A percentile compares a stretch with the other conserved stretches of the same genome.
Evolutionary conservation across 78 protist species (phyloP).

Genomic region (Dictyostelium firmibasis): DNA sequence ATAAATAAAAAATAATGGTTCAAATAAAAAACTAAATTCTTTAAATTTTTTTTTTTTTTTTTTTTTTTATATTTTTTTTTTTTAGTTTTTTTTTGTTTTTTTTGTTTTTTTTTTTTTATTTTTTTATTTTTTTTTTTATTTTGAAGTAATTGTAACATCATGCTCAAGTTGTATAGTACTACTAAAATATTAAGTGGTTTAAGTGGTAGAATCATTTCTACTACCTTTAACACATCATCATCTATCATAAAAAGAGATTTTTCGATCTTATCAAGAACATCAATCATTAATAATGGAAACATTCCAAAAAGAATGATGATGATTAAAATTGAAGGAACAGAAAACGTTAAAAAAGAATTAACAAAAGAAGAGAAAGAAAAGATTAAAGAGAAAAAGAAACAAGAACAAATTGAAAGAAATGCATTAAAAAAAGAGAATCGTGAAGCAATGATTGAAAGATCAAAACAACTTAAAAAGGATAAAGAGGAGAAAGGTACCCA

Average conservation of each 20-base stretch:
- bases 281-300: background rate
- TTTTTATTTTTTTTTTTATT: background rate
- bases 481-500: slow-evolving; percentile 28
- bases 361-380: slow-evolving; percentile 6
- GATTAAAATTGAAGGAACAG: background rate
- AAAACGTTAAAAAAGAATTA: background rate
- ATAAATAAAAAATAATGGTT: too few relatives aligned
- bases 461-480: background rate
- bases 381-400: background rate
- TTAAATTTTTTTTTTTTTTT: too few relatives aligned
- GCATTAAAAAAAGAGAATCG: slow-evolving; percentile 45
- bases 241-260: background rate
- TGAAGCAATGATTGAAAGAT: slow-evolving; percentile 29
- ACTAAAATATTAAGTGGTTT: background rate
- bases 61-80: too few relatives aligned
- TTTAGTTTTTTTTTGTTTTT: background rate
- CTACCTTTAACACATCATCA: background rate
- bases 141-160: background rate
- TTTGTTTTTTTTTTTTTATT: background rate
- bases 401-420: background rate
- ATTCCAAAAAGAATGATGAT: background rate
- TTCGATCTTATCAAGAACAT: background rate
- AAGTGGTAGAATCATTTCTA: background rate
- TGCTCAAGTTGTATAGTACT: background rate
- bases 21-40: too few relatives aligned